Conservation (phyloP, 1,284 basidiomycete genomes). For the Sanghuangporus sanghuang region DNA sequence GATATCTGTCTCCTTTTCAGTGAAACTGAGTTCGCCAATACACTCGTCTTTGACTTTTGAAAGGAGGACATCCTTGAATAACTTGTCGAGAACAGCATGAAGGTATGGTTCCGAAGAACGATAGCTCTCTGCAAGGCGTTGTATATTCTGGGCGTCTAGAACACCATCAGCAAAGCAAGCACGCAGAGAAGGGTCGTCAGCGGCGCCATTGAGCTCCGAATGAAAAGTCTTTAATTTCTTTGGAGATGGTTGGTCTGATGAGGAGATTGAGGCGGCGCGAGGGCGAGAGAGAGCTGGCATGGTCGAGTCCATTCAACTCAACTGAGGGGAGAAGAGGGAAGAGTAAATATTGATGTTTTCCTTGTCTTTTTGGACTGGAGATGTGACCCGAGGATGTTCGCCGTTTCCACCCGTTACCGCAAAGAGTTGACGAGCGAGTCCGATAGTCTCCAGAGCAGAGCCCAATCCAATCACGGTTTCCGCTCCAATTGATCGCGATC, state of each 20-base stretch:
- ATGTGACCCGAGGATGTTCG: not conserved
- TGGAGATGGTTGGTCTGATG: not conserved
- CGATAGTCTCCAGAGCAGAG: not conserved
- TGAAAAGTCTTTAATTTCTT: conserved; percentile 14
- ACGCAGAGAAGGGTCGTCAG: not conserved
- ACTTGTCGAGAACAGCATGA: conserved; percentile 75
- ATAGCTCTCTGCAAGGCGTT: conserved; percentile 54
- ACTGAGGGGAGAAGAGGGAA: not conserved
- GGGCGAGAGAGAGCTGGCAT: not conserved
- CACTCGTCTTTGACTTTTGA: conserved; percentile 77
- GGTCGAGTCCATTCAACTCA: not conserved
- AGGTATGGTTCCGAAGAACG: conserved; percentile 69
- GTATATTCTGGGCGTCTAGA: conserved; percentile 51
- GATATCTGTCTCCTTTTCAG: conserved; percentile 98
- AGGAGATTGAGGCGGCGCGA: not conserved
- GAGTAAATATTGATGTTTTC: not conserved
- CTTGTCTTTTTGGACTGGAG: not conserved
- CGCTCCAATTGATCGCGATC: not conserved
- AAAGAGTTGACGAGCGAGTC: not conserved
- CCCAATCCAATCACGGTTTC: not conserved
- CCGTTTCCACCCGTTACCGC: not conserved
- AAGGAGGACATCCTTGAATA: conserved; percentile 84
- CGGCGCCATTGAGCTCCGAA: not conserved
- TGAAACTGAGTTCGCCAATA: conserved; percentile 82
- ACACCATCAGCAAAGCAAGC: conserved; percentile 48